Evolutionary conservation across 306 rosid species (phyloP).

Genomic region (Trifolium pratense): DNA sequence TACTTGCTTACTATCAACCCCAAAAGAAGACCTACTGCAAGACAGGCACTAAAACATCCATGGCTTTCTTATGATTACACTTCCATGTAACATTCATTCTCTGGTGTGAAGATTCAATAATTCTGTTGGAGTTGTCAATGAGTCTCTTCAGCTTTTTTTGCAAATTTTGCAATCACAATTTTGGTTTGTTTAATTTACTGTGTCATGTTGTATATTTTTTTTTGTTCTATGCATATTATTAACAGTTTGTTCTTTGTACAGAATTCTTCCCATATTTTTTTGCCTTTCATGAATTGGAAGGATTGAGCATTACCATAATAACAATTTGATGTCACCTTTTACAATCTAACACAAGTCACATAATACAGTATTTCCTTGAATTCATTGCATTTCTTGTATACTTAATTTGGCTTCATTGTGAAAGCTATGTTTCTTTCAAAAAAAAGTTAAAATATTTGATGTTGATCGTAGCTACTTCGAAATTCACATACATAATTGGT

Average conservation of each 20-base stretch:
- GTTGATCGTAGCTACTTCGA: too few relatives aligned
- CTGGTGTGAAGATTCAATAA: slow-evolving; percentile 31
- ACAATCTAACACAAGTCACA: slow-evolving; percentile 8
- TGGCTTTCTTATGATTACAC: slow-evolving; percentile 81
- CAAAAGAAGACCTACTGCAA: slow-evolving; percentile 72
- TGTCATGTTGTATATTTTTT: slow-evolving; percentile 36
- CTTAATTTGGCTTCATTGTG: slow-evolving; percentile 7
- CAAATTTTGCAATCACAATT: slow-evolving; percentile 50
- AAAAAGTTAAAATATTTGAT: too few relatives aligned
- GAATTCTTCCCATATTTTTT: slow-evolving; percentile 41
- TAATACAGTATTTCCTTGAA: slow-evolving; percentile 5
- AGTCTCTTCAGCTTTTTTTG: slow-evolving; percentile 30
- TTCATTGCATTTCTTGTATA: slow-evolving; percentile 18
- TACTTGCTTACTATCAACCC: slow-evolving; percentile 79
- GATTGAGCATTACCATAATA: slow-evolving; percentile 42
- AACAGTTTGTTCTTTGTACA: slow-evolving; percentile 51
- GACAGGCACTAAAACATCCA: slow-evolving; percentile 84
- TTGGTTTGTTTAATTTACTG: slow-evolving; percentile 50
- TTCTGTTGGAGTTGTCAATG: slow-evolving; percentile 24
- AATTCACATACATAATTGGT: too few relatives aligned
- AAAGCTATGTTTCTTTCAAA: not conserved
- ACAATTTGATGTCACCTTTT: slow-evolving; percentile 32
- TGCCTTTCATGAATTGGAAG: slow-evolving; percentile 43
- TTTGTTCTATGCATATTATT: slow-evolving; percentile 15
- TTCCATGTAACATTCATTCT: slow-evolving; percentile 41